Evolutionary conservation across 2,329 filamentous ascomycete genomes (phyloP).

Genomic region (Nothopassalora personata): DNA sequence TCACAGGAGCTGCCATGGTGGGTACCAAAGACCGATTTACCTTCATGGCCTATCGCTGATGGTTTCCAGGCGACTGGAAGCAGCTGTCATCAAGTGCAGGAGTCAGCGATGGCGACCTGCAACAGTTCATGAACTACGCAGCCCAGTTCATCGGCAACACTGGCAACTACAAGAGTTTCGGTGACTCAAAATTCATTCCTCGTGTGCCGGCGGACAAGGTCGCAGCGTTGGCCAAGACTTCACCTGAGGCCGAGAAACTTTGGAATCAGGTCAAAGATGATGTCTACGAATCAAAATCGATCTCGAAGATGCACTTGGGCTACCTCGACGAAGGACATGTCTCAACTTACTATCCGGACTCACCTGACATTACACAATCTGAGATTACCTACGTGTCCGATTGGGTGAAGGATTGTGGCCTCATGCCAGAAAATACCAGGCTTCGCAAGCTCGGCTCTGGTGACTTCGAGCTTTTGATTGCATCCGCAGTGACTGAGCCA

Average conservation of each 20-base stretch:
- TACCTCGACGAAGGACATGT: conserved; percentile 47
- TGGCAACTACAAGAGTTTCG: conserved; percentile 50
- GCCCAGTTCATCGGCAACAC: conserved; percentile 50
- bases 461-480: conserved; percentile 45
- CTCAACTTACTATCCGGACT: conserved; percentile 48
- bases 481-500: conserved; percentile 41
- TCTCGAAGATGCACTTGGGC: conserved; percentile 44
- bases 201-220: conserved; percentile 40
- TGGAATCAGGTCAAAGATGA: conserved; percentile 42
- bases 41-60: conserved; percentile 6
- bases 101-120: conserved; percentile 37
- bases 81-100: conserved; percentile 39
- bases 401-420: conserved; percentile 43
- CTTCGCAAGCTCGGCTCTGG: conserved; percentile 41
- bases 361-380: conserved; percentile 43
- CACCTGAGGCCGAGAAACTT: conserved; percentile 35
- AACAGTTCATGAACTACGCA: conserved; percentile 39
- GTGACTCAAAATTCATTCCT: conserved; percentile 49
- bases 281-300: conserved; percentile 40
- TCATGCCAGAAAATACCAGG: conserved; percentile 49
- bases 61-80: conserved; percentile 44
- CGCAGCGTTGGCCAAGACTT: conserved; percentile 41
- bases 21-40: background rate
- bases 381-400: conserved; percentile 44
- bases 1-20: conserved; percentile 40